Conservation (phyloP, 2,329 filamentous ascomycete genomes). For the Ophiostoma sp. region DNA sequence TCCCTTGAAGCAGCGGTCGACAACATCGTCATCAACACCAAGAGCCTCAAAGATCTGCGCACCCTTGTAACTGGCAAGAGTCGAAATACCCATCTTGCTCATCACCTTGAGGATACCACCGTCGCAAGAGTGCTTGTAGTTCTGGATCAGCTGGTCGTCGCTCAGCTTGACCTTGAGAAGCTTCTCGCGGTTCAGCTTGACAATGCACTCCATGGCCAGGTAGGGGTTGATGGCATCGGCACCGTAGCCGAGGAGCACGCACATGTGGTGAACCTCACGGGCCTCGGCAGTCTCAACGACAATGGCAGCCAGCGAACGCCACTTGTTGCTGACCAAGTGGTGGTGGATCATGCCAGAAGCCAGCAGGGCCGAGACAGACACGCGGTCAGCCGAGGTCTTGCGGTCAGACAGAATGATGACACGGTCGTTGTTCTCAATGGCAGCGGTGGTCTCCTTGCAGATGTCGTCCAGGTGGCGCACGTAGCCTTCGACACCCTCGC, state of each 20-base stretch:
- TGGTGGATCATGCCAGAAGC: slow-evolving; percentile 94
- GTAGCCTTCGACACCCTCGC: slow-evolving; percentile 75
- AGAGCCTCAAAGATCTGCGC: slow-evolving; percentile 97
- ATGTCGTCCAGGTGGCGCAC: slow-evolving; percentile 82
- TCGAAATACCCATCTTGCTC: slow-evolving; percentile 99
- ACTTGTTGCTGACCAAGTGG: slow-evolving; percentile 91
- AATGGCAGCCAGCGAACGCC: slow-evolving; percentile 81
- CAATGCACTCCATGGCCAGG: slow-evolving; percentile 89
- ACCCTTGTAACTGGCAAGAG: slow-evolving; percentile 92
- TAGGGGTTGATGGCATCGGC: slow-evolving; percentile 93
- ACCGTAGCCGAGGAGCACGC: slow-evolving; percentile 92
- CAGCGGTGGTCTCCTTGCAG: slow-evolving; percentile 76
- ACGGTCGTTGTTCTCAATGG: slow-evolving; percentile 76
- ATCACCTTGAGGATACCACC: slow-evolving; percentile 97
- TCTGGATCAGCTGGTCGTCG: slow-evolving; percentile 77
- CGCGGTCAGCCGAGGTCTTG: slow-evolving; percentile 73
- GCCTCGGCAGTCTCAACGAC: slow-evolving; percentile 91
- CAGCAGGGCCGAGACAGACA: slow-evolving; percentile 78
- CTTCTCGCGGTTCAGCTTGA: slow-evolving; percentile 92
- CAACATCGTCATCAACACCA: slow-evolving; percentile 83
- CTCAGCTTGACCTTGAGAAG: slow-evolving; percentile 85
- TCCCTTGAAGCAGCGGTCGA: slow-evolving; percentile 90
- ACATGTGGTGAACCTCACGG: slow-evolving; percentile 97
- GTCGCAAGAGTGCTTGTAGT: slow-evolving; percentile 95
- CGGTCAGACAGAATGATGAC: slow-evolving; percentile 87